A percentile compares a stretch with the other conserved stretches of the same genome.
Conservation (phyloP, 495 filamentous ascomycete species). For the Pyrenula massariospora region DNA sequence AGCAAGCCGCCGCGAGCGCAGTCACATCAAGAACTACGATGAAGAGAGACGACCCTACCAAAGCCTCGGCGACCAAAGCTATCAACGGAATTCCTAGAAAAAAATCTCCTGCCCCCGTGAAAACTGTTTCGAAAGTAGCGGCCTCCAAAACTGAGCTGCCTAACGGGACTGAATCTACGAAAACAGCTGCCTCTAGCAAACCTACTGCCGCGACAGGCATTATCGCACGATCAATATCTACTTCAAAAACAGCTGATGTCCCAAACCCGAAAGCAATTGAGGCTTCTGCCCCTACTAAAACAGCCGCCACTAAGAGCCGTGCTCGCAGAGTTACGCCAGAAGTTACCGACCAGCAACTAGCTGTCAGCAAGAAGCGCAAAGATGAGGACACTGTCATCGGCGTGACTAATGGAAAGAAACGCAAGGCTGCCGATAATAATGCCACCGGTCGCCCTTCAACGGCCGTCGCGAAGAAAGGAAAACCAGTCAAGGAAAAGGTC, state of each 20-base stretch:
- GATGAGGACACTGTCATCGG: background rate
- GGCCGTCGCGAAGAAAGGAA: slow-evolving; percentile 3
- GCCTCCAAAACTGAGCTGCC: background rate
- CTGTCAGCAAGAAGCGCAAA: background rate
- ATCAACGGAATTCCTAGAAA: background rate
- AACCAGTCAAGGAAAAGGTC: slow-evolving; percentile 1
- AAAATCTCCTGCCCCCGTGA: background rate
- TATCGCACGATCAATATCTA: background rate
- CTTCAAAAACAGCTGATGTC: background rate
- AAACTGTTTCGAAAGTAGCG: background rate
- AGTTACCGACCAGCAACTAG: background rate
- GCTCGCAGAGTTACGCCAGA: background rate
- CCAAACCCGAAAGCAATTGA: background rate
- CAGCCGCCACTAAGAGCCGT: background rate
- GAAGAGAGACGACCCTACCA: background rate
- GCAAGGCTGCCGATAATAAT: slow-evolving; percentile 1
- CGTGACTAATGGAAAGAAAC: slow-evolving; percentile 5
- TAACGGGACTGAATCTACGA: background rate
- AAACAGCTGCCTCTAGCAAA: background rate
- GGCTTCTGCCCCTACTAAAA: background rate
- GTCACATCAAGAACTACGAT: background rate
- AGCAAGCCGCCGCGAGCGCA: background rate
- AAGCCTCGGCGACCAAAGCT: background rate
- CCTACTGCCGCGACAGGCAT: background rate
- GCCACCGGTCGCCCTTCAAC: slow-evolving; percentile 1